phyloP scores from a whole-genome alignment of 163 green algal genomes.

The Volvox carteri region DNA sequence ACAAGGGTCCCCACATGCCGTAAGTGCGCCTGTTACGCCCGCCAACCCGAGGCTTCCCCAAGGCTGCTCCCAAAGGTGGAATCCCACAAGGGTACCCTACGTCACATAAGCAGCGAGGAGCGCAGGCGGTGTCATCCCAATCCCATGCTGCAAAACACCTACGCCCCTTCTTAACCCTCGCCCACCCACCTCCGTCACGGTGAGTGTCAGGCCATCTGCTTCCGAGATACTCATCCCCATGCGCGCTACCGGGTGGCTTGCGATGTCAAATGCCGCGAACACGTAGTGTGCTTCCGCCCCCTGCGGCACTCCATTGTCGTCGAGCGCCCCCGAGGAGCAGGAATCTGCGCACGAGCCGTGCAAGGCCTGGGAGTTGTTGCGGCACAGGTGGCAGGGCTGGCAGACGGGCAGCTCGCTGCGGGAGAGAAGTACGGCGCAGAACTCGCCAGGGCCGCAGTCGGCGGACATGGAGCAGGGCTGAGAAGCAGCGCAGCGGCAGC shows the following conservation, averaged over 20 bases:
- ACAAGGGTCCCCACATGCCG: too few relatives aligned
- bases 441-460: constrained; percentile 35
- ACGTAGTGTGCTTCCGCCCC: constrained; percentile 3
- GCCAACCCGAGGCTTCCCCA: too few relatives aligned
- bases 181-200: too few relatives aligned
- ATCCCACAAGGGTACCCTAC: too few relatives aligned
- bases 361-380: constrained; percentile 26
- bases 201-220: too few relatives aligned
- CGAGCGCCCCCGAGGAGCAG: constrained; percentile 47
- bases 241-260: background rate
- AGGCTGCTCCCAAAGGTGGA: too few relatives aligned
- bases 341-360: constrained; percentile 14
- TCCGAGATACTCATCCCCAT: too few relatives aligned
- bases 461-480: background rate
- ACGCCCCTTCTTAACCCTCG: too few relatives aligned
- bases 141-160: too few relatives aligned
- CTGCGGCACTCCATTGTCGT: constrained; percentile 7
- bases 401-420: background rate
- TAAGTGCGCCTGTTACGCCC: too few relatives aligned
- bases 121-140: too few relatives aligned
- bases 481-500: background rate
- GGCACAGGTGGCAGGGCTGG: constrained; percentile 46
- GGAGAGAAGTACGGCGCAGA: constrained; percentile 5
- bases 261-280: constrained; percentile 43
- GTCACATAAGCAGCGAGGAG: too few relatives aligned